Conservation (phyloP, 805 yeast species). For the Yarrowia osloensis region DNA sequence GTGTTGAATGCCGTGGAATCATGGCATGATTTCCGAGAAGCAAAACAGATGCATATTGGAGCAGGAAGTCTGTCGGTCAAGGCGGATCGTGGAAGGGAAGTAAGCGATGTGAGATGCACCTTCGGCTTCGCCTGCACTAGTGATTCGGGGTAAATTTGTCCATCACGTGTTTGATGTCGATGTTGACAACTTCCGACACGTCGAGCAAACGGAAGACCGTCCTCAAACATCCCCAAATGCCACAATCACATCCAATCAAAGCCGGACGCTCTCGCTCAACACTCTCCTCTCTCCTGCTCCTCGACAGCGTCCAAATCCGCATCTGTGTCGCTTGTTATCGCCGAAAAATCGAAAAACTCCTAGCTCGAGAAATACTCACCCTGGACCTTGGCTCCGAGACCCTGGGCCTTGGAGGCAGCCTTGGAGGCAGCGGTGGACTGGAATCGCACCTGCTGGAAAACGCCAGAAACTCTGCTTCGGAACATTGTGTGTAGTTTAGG, state of each 20-base stretch:
- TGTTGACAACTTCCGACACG: neutral
- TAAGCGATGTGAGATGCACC: no score
- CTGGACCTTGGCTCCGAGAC: conserved; percentile 31
- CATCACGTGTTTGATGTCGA: neutral
- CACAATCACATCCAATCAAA: conserved; percentile 7
- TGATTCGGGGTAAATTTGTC: neutral
- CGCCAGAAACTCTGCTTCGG: conserved; percentile 30
- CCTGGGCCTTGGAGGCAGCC: conserved; percentile 29
- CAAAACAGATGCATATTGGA: neutral
- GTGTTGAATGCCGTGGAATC: neutral
- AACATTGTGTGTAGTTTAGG: conserved; percentile 25
- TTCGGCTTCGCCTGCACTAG: no score
- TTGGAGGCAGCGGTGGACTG: conserved; percentile 31
- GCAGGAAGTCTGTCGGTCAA: no score
- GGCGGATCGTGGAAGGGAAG: neutral
- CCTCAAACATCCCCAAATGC: neutral
- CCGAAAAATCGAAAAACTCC: neutral
- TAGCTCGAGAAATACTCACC: conserved; percentile 19
- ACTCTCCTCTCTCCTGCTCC: neutral
- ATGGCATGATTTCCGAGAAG: neutral
- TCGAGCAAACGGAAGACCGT: neutral
- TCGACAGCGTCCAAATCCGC: neutral
- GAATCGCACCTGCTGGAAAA: conserved; percentile 30
- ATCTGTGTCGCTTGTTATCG: neutral
- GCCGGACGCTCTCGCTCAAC: neutral